Evolutionary conservation across 192 early-diverging fungal genomes (phyloP), one percentile per base, ranked within the genome.

Genomic region (Chytriomyces confervae): DNA sequence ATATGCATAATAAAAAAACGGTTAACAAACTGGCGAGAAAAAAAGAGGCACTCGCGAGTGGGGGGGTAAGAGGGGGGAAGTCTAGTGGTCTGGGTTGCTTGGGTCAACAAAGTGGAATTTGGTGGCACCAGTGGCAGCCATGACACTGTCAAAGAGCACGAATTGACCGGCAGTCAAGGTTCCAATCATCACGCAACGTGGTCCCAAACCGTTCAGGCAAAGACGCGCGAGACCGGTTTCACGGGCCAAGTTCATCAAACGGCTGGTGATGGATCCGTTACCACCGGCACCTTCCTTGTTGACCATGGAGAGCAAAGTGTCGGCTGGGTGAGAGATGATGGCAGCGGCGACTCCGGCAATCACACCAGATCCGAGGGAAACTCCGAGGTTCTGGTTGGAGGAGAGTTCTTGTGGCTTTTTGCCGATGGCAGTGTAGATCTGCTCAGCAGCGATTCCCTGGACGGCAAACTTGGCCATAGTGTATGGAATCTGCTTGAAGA

Each of bases 101-200:
- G 76, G 80, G 65, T 82, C 76, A 60, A 75, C 77, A 74, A 82
- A 82, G 80, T 82, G 80, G 76, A 82, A 82, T 77, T 78, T 82
- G 46, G 57, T 44, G 50, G 80, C 80, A 53, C 80, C 76, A 63
- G 73, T 76, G 29, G 64, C 65, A 65, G 65, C 76, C 80, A 82
- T 82, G 64, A 77, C 76, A 57, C 68, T 64, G 80, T 82, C 80
- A 78, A 82, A 82, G 20, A 82, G 46, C 11, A 71, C 80, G 61
- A 82, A 84, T 76, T 81, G 79, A n/a, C 67, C 68, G 49, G 88
- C 93, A 79, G 94, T 96, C 49, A 96, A 86, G 67, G 94, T 93
- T 87, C 95, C 95, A 78, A 96, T 92, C 95, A 96, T 96, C 50
- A 95, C 82, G 80, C 95, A 93, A 89, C 95, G 94, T 53, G 94